A percentile compares a stretch with the other conserved stretches of the same genome.
Conservation (phyloP, 2,329 filamentous ascomycete species). For the Aspergillus texensis region DNA sequence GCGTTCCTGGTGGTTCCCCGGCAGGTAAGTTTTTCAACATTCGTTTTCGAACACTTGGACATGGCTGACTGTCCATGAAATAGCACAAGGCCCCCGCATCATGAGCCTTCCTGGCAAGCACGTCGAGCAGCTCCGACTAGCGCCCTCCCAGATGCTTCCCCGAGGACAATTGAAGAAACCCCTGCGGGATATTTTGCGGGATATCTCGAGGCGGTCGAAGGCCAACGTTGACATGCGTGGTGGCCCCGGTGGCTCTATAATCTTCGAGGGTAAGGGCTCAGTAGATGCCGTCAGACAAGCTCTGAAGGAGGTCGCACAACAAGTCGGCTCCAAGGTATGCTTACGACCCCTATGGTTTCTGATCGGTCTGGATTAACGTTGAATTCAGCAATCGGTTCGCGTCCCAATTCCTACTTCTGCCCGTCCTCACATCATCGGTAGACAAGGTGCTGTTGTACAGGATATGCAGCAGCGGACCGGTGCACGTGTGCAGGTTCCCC, state of each 20-base stretch:
- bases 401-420: constrained; percentile 82
- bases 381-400: constrained; percentile 63
- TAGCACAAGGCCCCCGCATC: constrained; percentile 51
- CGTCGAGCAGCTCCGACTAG: constrained; percentile 73
- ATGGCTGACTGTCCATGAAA: constrained; percentile 35
- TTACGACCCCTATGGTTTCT: not conserved
- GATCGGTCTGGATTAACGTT: constrained; percentile 8
- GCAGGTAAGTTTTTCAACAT: constrained; percentile 47
- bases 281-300: constrained; percentile 83
- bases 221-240: constrained; percentile 78
- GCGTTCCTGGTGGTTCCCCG: constrained; percentile 57
- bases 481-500: constrained; percentile 86
- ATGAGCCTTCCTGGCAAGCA: constrained; percentile 82
- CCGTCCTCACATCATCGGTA: constrained; percentile 89
- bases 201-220: constrained; percentile 90
- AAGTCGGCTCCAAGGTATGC: constrained; percentile 81
- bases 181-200: constrained; percentile 79
- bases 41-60: not conserved
- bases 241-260: constrained; percentile 70
- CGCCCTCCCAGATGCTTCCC: constrained; percentile 74
- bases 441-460: constrained; percentile 86
- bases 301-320: constrained; percentile 82
- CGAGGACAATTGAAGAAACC: constrained; percentile 80
- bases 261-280: constrained; percentile 84
- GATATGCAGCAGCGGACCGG: constrained; percentile 86